Conservation (phyloP, 1,139 yeast species). For the Saccharomyces hybrid region DNA sequence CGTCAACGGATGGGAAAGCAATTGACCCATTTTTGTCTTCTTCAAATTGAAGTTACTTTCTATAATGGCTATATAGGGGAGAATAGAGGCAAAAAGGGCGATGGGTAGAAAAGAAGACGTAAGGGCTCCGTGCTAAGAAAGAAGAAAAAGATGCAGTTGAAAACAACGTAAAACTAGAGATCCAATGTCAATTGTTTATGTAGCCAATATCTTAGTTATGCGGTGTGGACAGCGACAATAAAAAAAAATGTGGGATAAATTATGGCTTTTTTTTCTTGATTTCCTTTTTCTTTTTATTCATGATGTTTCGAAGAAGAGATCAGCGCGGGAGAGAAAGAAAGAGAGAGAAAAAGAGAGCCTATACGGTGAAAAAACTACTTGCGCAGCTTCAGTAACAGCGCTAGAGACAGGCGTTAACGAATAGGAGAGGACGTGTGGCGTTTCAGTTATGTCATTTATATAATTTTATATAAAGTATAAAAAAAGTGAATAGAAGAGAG, state of each 20-base stretch:
- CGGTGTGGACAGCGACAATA: not conserved
- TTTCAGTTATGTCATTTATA: not conserved
- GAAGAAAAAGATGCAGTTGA: not conserved
- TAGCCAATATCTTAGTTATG: not conserved
- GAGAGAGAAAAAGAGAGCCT: not conserved
- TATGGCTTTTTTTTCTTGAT: not conserved
- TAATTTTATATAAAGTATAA: not conserved
- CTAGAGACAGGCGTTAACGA: not conserved
- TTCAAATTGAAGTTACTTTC: not conserved
- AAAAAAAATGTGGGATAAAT: not conserved
- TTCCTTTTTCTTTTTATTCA: not conserved
- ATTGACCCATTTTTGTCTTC: slow-evolving; percentile 51
- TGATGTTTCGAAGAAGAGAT: not conserved
- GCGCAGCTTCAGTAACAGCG: not conserved
- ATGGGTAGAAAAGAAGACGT: not conserved
- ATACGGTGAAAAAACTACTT: not conserved
- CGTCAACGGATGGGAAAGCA: slow-evolving; percentile 67
- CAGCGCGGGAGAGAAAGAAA: not conserved
- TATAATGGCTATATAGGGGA: not conserved
- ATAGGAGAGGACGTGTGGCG: not conserved
- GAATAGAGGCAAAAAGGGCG: not conserved
- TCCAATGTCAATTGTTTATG: not conserved
- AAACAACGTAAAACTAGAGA: not conserved
- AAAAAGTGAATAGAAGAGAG: not conserved
- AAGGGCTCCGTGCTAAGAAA: not conserved